Conservation (phyloP, 176 grass and related monocot genomes). For the Aegilops bicornis region DNA sequence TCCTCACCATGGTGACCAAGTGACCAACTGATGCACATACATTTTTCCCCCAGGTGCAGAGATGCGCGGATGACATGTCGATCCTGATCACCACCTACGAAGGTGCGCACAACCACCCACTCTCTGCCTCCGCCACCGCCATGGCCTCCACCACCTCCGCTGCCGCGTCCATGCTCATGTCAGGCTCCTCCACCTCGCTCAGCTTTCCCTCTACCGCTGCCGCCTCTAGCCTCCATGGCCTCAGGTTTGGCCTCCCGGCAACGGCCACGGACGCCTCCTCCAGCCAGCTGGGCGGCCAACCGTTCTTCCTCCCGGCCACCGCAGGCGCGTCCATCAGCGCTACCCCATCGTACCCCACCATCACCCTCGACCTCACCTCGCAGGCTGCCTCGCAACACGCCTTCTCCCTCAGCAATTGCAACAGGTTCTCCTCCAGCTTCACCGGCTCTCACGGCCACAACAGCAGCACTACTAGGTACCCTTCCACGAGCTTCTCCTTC, state of each 20-base stretch:
- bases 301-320: slow-evolving; percentile 48
- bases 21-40: not conserved
- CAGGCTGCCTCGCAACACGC: slow-evolving; percentile 38
- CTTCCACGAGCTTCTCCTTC: slow-evolving; percentile 72
- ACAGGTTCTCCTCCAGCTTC: slow-evolving; percentile 40
- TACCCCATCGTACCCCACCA: slow-evolving; percentile 64
- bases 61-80: slow-evolving; percentile 78
- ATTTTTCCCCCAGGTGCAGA: slow-evolving; percentile 60
- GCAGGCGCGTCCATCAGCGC: slow-evolving; percentile 51
- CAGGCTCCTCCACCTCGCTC: slow-evolving; percentile 54
- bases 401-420: slow-evolving; percentile 35
- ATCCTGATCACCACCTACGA: slow-evolving; percentile 98
- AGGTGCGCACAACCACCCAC: slow-evolving; percentile 80
- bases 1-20: no score
- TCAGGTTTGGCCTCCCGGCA: slow-evolving; percentile 39
- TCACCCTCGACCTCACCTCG: slow-evolving; percentile 86
- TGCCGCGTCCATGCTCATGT: slow-evolving; percentile 82
- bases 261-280: not conserved
- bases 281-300: not conserved
- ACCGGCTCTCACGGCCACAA: not conserved
- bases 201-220: not conserved
- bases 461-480: slow-evolving; percentile 38
- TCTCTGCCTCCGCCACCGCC: slow-evolving; percentile 69
- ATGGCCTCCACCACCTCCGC: slow-evolving; percentile 95
- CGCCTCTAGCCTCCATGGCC: slow-evolving; percentile 9